These are phyloP conservation scores for Gentiana macrophylla DNA, from an alignment of 257 asterid genomes.

Conservation along the genomic window DNA sequence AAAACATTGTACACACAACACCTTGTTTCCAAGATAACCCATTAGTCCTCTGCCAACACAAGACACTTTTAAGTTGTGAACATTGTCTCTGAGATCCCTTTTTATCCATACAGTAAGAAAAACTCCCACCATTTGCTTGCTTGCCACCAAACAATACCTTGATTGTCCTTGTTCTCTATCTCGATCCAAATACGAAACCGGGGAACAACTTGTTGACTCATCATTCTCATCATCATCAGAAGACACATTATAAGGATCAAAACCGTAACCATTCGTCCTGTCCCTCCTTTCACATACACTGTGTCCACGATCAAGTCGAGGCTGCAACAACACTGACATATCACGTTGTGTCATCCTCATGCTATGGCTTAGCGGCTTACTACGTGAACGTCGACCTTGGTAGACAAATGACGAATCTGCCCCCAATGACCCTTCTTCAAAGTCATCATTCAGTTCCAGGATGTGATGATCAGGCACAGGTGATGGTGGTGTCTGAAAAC, in stretches of 20 bases:
- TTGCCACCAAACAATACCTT: conserved; percentile 75
- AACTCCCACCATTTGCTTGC: conserved; percentile 98
- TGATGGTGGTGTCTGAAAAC: conserved; percentile 62
- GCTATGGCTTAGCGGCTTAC: conserved; percentile 65
- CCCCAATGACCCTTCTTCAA: conserved; percentile 66
- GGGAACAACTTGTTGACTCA: conserved; percentile 42
- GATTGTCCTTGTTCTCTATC: conserved; percentile 39
- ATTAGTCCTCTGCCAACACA: conserved; percentile 97
- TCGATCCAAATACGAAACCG: conserved; percentile 46
- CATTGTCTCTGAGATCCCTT: conserved; percentile 60
- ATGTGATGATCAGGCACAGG: conserved; percentile 80
- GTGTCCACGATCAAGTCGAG: conserved; percentile 62
- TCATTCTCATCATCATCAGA: conserved; percentile 52
- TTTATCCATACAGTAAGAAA: conserved; percentile 84
- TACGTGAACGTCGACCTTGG: conserved; percentile 53
- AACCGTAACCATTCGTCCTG: conserved; percentile 31
- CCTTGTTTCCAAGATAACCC: conserved; percentile 99
- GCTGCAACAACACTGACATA: conserved; percentile 28
- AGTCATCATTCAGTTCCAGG: conserved; percentile 74
- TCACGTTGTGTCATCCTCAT: conserved; percentile 66
- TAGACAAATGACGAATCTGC: conserved; percentile 43
- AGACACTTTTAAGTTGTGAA: conserved; percentile 74
- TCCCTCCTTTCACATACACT: conserved; percentile 79
- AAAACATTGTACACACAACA: conserved; percentile 9
- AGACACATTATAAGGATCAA: conserved; percentile 42